Evolutionary conservation across 2,329 filamentous ascomycete genomes (phyloP).

Genomic region (Pseudonectria foliicola): DNA sequence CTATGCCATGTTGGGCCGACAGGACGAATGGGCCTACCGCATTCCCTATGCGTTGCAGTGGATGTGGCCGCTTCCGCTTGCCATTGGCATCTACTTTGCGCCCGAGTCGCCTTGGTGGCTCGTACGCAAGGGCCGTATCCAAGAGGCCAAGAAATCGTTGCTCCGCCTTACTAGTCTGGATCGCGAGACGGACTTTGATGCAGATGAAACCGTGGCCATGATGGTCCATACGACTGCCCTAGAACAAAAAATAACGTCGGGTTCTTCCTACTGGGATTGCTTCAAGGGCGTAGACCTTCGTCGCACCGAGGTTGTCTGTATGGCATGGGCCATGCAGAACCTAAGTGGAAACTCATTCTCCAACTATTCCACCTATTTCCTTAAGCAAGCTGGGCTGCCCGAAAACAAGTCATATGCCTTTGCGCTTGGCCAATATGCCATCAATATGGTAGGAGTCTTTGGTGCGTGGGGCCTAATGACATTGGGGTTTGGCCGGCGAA

Average conservation of each 20-base stretch:
- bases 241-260: conserved; percentile 32
- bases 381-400: conserved; percentile 33
- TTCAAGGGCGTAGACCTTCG: conserved; percentile 40
- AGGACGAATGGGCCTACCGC: conserved; percentile 38
- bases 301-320: conserved; percentile 37
- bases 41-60: conserved; percentile 44
- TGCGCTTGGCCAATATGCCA: conserved; percentile 34
- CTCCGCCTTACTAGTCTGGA: conserved; percentile 25
- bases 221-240: conserved; percentile 41
- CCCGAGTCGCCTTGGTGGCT: conserved; percentile 46
- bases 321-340: conserved; percentile 36
- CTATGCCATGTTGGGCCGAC: conserved; percentile 30
- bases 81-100: conserved; percentile 34
- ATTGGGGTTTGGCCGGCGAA: conserved; percentile 34
- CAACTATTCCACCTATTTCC: conserved; percentile 51
- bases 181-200: conserved; percentile 29
- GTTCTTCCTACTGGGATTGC: conserved; percentile 39
- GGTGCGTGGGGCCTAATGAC: conserved; percentile 37
- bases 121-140: conserved; percentile 30
- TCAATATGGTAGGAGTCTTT: conserved; percentile 38
- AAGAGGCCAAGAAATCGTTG: conserved; percentile 29
- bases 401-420: conserved; percentile 29
- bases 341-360: conserved; percentile 37
- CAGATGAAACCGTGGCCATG: conserved; percentile 32
- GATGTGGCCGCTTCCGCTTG: conserved; percentile 38